Evolutionary conservation across 2,329 filamentous ascomycete genomes (phyloP), one percentile per base, ranked within the genome.

Genomic region (Ilyonectria destructans): DNA sequence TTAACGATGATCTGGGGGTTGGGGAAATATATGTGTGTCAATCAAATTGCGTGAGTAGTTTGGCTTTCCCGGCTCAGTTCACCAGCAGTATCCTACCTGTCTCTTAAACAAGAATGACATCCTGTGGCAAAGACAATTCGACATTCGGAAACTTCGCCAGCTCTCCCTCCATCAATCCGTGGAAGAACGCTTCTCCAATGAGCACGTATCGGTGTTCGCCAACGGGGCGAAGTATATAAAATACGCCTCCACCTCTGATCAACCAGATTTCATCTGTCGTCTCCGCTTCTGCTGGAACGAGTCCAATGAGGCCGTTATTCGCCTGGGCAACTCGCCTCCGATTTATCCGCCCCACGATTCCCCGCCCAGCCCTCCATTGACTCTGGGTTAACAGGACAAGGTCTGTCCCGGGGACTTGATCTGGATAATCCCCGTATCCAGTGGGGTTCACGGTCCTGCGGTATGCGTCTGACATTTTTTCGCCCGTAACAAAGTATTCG

Each of bases 271-370:
- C 43, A 29, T 58, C 56, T 29, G 26, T 35, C 26, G n/a, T 21
- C 12, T 58, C 37, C 3, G 56, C 56, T 43, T 58, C 56, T 23
- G 56, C 26, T 13, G 56, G 40, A 6, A 48, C 21, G 10, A 58
- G 56, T 2, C 56, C 56, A 10, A 58, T n/a, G n/a, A 58, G 43
- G 23, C 40, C 56, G 10, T 21, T 29, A 3, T 21, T 23, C 10
- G 56, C 48, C n/a, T 58, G 10, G 7, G 26, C 56, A 48, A 58
- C 13, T 21, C 56, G 40, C 9, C 56, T 58, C 21, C 56, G 23
- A n/a, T 58, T 48, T 31, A 58, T 58, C 23, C 56, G 37, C 6
- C 23, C 56, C 10, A 58, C 40, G 21, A 58, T 58, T 48, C 40
- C 56, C 2, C 43, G 40, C n/a, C 40, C 56, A 26, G 23, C 35